phyloP scores from a whole-genome alignment of 2,329 filamentous ascomycete genomes.

The Aspergillus floridensis region DNA sequence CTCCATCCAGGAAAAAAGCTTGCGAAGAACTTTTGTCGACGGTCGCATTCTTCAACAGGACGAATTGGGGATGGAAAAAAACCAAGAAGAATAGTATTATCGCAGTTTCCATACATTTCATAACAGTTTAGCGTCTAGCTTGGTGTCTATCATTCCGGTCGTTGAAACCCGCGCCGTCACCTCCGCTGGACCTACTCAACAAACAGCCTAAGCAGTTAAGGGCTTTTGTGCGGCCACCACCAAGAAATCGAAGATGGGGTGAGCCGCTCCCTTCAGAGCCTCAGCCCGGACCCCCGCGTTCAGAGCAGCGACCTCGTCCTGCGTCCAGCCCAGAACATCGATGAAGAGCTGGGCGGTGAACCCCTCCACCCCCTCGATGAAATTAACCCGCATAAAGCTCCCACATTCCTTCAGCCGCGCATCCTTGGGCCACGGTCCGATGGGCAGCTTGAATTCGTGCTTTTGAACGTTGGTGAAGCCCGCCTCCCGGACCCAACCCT shows the following conservation, averaged over 20 bases:
- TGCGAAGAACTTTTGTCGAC: too few species aligned
- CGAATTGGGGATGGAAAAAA: too few species aligned
- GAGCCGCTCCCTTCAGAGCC: conserved; percentile 10
- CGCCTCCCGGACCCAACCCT: conserved; percentile 10
- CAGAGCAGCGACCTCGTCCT: conserved; percentile 11
- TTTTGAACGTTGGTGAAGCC: conserved; percentile 11
- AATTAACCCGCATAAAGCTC: conserved; percentile 14
- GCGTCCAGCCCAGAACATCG: conserved; percentile 15
- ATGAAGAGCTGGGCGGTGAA: conserved; percentile 16
- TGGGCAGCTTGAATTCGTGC: conserved; percentile 11
- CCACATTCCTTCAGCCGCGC: conserved; percentile 17
- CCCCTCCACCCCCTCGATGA: conserved; percentile 17
- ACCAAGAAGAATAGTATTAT: too few species aligned
- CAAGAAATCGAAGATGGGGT: conserved; percentile 17
- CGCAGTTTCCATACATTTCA: too few species aligned
- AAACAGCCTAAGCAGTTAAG: not conserved
- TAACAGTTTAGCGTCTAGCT: too few species aligned
- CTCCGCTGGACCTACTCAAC: not conserved
- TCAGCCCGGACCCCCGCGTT: conserved; percentile 16
- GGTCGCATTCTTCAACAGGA: too few species aligned
- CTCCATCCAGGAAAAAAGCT: too few species aligned
- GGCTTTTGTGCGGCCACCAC: conserved; percentile 15
- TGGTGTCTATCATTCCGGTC: too few species aligned
- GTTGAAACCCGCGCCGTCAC: too few species aligned
- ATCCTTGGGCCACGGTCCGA: conserved; percentile 18